phyloP scores from a whole-genome alignment of 2,329 filamentous ascomycete genomes.

The Fusarium sp. region DNA sequence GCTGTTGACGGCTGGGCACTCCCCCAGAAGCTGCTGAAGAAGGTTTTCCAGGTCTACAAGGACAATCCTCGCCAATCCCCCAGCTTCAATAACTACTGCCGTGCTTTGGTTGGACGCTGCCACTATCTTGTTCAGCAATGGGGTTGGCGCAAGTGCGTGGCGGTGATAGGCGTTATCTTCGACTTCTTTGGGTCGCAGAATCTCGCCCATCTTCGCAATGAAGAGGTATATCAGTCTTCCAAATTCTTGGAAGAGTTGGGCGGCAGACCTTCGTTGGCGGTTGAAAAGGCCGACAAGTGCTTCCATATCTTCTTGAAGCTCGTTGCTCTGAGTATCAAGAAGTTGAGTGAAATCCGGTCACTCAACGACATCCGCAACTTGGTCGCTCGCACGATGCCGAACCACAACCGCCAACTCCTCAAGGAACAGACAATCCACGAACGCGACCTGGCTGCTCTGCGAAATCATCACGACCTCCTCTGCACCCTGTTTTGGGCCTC shows the following conservation, averaged over 20 bases:
- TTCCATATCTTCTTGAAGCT: conserved; percentile 78
- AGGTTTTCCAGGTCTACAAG: conserved; percentile 69
- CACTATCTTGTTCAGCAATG: conserved; percentile 73
- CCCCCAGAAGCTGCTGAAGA: conserved; percentile 67
- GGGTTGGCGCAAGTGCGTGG: conserved; percentile 71
- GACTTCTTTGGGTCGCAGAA: conserved; percentile 75
- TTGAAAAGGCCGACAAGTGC: conserved; percentile 69
- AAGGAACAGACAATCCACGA: conserved; percentile 72
- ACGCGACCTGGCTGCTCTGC: conserved; percentile 71
- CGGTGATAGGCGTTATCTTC: conserved; percentile 71
- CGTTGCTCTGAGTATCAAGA: conserved; percentile 67
- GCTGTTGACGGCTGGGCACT: conserved; percentile 69
- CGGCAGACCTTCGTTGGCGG: conserved; percentile 57
- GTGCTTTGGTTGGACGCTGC: conserved; percentile 69
- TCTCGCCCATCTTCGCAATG: conserved; percentile 72
- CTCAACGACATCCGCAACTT: conserved; percentile 71
- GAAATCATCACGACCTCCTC: conserved; percentile 77
- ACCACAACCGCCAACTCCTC: conserved; percentile 72
- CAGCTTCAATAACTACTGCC: conserved; percentile 75
- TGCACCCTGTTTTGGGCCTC: conserved; percentile 75
- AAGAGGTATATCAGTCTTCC: conserved; percentile 71
- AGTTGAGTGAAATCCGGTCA: conserved; percentile 60
- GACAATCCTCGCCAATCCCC: conserved; percentile 66
- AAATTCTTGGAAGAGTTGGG: conserved; percentile 69
- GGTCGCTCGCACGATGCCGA: conserved; percentile 71